Evolutionary conservation across 1,284 basidiomycete species (phyloP), one percentile per base, ranked within the genome.

Genomic region (Cutaneotrichosporon sp.): DNA sequence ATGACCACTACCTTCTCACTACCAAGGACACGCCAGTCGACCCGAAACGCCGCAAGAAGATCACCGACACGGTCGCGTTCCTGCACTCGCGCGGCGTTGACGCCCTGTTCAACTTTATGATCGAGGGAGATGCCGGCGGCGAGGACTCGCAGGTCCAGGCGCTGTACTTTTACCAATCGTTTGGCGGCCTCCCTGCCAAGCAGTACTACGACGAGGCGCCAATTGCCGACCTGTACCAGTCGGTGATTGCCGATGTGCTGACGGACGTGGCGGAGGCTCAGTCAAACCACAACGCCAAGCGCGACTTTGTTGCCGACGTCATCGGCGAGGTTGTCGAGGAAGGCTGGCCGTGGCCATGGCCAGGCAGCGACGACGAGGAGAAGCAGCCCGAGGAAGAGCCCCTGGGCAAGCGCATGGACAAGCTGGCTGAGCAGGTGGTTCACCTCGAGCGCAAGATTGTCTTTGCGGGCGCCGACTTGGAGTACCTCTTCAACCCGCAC

Each of bases 131-230:
- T 38, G 91, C 97, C 64, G 84, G 86, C 33, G 90, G 87, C 21
- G 79, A 83, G n/a, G 89, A 97, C 67, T 91, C 94, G 0, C 87
- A 92, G 62, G 75, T 81, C 42, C 90, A 94, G 82, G 82, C 84
- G 0, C 79, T 93, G 15, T 91, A 86, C 85, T 84, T 97, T 66
- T 84, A 81, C 60, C 93, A 97, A 67, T 82, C 87, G 8, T 80
- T 78, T 10, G 79, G 97, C 8, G 90, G 91, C 30, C 83, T 97
- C 13, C 93, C 93, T 1, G 84, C 91, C 39, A 91, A 93, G 84
- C 89, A 93, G 76, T 97, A 97, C 73, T 97, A 91, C 71, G 81
- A 87, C 45, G 93, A 97, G 57, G 77, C 84, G 51, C 77, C 79
- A 0, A 82, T 90, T 43, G 72, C 84, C 20, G 79, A 83, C 21